A percentile compares a stretch with the other conserved stretches of the same genome.
Conservation (phyloP, 1,284 basidiomycete genomes). For the Mrakiaceae sp. region DNA sequence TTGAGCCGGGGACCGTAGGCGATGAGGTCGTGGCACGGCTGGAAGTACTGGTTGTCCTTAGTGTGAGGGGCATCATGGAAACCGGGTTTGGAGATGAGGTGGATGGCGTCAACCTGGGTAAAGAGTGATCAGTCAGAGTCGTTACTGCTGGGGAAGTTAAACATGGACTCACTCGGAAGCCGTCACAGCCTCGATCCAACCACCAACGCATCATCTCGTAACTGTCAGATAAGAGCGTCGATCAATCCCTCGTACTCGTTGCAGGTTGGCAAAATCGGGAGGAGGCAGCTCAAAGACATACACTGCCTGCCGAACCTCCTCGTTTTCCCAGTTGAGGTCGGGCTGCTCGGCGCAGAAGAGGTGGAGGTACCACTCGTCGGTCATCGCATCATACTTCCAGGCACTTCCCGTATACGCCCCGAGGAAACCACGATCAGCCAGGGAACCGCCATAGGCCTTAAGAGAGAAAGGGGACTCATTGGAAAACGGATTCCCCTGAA, state of each 20-base stretch:
- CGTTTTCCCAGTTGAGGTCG: constrained; percentile 33
- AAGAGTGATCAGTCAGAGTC: background rate
- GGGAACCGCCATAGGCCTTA: too few species aligned
- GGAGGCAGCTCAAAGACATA: constrained; percentile 14
- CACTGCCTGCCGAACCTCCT: constrained; percentile 24
- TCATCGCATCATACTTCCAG: constrained; percentile 39
- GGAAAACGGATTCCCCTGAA: background rate
- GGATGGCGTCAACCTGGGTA: constrained; percentile 49
- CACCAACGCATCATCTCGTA: constrained; percentile 38
- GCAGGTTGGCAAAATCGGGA: too few species aligned
- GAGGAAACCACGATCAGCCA: constrained; percentile 15
- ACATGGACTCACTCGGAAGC: constrained; percentile 31
- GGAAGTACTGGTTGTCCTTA: too few species aligned
- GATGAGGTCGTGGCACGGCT: constrained; percentile 35
- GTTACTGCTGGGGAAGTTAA: background rate
- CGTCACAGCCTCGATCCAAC: constrained; percentile 39
- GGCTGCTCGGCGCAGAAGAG: constrained; percentile 38
- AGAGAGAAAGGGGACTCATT: background rate
- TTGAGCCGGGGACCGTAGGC: constrained; percentile 56
- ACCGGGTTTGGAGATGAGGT: constrained; percentile 54
- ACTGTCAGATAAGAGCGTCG: background rate
- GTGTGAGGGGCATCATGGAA: constrained; percentile 41
- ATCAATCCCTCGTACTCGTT: too few species aligned
- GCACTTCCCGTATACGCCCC: constrained; percentile 17
- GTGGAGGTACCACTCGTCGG: constrained; percentile 39